Base-by-base conservation (phyloP, 768 basidiomycete species). In the Candolleomyces aberdarensis region DNA sequence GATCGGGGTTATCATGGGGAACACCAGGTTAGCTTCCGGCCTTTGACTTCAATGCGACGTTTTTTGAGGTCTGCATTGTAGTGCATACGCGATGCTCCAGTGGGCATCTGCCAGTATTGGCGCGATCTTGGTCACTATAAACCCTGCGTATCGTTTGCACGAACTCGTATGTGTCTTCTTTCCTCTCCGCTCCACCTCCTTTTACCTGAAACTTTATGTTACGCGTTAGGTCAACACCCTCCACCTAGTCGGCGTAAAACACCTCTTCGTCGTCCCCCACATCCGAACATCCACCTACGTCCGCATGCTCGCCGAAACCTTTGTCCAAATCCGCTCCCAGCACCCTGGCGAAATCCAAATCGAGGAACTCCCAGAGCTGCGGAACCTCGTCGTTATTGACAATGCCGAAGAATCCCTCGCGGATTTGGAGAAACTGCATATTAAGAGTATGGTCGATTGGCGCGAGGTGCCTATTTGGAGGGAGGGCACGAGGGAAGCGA, bases 71-170 rank as follows among this genome's bases (percentile, higher is more conserved):
- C 10, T 52, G 54, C 36, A 47, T 22, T 7, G 52, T 63, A 92
- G 91, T 67, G 78, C 89, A 17, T 94, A 94, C 69, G 91, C 91
- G 0, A 78, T 83, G 75, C 74, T 93, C 22, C 92, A 94, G 66
- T 93, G 91, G 92, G 92, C 92, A 3, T 90, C 88, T 61, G 89
- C 91, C n/a, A 85, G 83, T 54, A 80, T 92, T 60, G 92, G 92
- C n/a, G 91, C 89, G 13, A 85, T 93, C 57, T 73, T 93, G 40
- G 91, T 90, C 20, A 92, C 92, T 8, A 78, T 94, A 50, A 94
- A 94, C 65, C 92, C 92, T 3, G 89, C 91, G 0, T 93, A 91
- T 69, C 83, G 87, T 29, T 64, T 85, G 6, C 77, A 80, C 39
- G 92, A 94, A 68, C 77, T 94, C 55, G 90, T 91, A 61, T 56